Evolutionary conservation across 108 stramenopile species (phyloP).

Genomic region (Skeletonema marinoi): DNA sequence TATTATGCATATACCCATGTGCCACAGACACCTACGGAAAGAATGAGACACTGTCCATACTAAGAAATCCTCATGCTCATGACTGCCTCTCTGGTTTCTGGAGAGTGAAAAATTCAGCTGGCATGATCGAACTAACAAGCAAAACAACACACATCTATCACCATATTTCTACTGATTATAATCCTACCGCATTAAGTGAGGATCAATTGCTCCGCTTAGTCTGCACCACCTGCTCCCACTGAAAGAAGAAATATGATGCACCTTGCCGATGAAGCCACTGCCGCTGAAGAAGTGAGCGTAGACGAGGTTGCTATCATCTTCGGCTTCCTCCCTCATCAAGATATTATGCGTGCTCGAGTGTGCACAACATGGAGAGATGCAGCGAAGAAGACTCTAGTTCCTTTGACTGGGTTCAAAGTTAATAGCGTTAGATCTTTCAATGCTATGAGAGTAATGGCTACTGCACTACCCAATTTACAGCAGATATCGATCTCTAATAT

Average conservation of each 20-base stretch:
- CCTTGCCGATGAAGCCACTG: neutral
- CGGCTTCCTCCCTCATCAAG: neutral
- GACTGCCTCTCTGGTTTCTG: no score
- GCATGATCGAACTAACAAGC: no score
- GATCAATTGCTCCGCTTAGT: no score
- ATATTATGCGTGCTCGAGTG: neutral
- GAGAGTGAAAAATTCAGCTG: no score
- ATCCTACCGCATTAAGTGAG: no score
- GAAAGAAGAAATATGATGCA: neutral
- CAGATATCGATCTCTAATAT: neutral
- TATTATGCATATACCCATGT: no score
- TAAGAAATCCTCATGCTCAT: no score
- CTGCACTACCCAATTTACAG: neutral
- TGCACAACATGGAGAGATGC: conserved; percentile 3
- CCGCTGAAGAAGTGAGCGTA: neutral
- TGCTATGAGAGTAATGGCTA: neutral
- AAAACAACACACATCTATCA: no score
- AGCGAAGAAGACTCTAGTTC: conserved; percentile 4
- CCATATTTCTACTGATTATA: no score
- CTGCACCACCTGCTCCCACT: neutral
- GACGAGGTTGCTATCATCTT: neutral
- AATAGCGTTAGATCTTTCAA: neutral
- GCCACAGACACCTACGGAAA: no score
- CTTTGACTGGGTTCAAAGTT: neutral
- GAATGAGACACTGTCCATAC: no score